phyloP scores from a whole-genome alignment of 2,329 filamentous ascomycete genomes.

The Cryphonectria radicalis region DNA sequence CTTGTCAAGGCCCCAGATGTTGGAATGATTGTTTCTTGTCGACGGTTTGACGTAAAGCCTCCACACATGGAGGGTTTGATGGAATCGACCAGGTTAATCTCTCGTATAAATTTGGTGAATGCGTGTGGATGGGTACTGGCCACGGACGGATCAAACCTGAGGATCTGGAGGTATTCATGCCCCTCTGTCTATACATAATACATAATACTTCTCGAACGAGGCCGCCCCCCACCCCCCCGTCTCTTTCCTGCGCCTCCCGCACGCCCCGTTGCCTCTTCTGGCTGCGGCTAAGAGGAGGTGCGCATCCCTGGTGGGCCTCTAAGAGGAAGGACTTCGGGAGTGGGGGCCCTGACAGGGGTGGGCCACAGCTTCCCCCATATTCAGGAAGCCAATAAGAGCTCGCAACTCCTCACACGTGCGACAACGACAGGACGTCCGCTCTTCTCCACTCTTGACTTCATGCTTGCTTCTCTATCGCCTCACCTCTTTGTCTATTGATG shows the following conservation, averaged over 20 bases:
- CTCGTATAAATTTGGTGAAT: background rate
- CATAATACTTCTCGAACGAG: background rate
- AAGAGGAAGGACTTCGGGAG: background rate
- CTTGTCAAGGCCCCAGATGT: background rate
- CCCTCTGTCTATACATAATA: background rate
- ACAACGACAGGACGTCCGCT: slow-evolving; percentile 13
- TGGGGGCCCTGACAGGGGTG: background rate
- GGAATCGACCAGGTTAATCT: background rate
- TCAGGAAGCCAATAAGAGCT: slow-evolving; percentile 12
- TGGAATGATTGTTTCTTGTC: background rate
- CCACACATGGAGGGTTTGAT: background rate
- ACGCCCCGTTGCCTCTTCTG: slow-evolving; percentile 8
- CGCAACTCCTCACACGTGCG: slow-evolving; percentile 10
- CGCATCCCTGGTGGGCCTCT: background rate
- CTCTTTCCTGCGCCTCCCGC: slow-evolving; percentile 8
- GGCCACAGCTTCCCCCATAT: slow-evolving; percentile 13
- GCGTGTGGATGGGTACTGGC: background rate
- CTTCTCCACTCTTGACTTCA: slow-evolving; percentile 12
- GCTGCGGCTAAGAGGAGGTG: slow-evolving; percentile 4
- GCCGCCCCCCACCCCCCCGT: background rate
- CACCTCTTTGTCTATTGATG: background rate
- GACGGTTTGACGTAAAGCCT: background rate
- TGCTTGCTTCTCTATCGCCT: background rate
- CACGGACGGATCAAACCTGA: slow-evolving; percentile 8
- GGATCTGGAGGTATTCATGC: slow-evolving; percentile 1